phyloP scores from a whole-genome alignment of 768 basidiomycete species.

The Hygrophorus pudorinus region DNA sequence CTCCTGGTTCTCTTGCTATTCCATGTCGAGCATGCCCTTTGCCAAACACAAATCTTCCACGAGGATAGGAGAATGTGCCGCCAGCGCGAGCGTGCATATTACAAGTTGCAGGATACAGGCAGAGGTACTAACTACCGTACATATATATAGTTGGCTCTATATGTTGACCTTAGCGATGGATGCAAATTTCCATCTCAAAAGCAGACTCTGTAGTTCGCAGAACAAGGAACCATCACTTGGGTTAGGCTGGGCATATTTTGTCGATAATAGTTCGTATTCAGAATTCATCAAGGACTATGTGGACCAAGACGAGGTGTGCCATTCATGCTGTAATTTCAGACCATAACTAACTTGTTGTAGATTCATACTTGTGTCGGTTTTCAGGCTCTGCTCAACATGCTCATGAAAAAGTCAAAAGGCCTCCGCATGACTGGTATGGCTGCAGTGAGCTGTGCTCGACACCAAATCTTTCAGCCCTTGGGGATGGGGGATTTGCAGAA shows the following conservation, averaged over 20 bases:
- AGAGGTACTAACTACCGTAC: too few relatives aligned
- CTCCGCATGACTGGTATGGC: conserved; percentile 17
- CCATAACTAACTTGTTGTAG: too few relatives aligned
- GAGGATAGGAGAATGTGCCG: conserved; percentile 7
- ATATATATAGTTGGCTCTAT: conserved; percentile 11
- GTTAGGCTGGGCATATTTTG: conserved; percentile 9
- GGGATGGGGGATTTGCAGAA: conserved; percentile 22
- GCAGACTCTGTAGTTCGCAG: conserved; percentile 5
- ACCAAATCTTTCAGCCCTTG: conserved; percentile 14
- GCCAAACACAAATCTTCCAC: conserved; percentile 8
- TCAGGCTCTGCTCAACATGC: conserved; percentile 15
- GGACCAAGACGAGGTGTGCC: conserved; percentile 11
- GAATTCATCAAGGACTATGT: conserved; percentile 8
- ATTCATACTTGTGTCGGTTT: conserved; percentile 21
- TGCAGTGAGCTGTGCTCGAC: conserved; percentile 14
- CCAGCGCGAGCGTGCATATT: conserved; percentile 5
- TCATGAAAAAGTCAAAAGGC: conserved; percentile 14
- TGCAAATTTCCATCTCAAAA: conserved; percentile 10
- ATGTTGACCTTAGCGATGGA: conserved; percentile 9
- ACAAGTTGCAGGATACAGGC: neutral
- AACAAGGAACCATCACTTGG: conserved; percentile 10
- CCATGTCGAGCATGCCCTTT: conserved; percentile 9
- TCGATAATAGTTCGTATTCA: conserved; percentile 4
- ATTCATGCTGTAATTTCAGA: too few relatives aligned
- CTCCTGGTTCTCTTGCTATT: conserved; percentile 4